These are phyloP conservation scores for Ganoderma multipileum DNA, from an alignment of 1,284 basidiomycete genomes.

Conservation along the genomic window DNA sequence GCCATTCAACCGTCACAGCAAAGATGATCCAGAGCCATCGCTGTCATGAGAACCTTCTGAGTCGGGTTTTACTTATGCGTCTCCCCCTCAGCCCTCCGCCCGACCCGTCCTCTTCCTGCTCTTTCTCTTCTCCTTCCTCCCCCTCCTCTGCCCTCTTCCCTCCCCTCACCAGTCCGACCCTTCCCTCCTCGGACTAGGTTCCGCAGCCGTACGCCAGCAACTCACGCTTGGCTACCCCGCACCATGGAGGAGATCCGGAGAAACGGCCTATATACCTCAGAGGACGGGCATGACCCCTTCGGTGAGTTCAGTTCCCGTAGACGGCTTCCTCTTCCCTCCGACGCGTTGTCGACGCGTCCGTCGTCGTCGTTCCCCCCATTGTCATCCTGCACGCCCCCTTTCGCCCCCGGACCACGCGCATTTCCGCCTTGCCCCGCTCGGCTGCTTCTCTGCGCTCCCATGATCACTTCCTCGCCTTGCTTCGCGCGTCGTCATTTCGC, in stretches of 20 bases:
- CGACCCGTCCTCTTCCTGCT: not conserved
- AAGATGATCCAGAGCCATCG: conserved; percentile 20
- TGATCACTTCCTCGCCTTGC: not conserved
- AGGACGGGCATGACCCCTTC: conserved; percentile 21
- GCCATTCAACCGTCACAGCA: conserved; percentile 2
- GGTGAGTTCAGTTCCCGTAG: conserved; percentile 15
- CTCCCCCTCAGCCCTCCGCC: not conserved
- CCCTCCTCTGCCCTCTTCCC: not conserved
- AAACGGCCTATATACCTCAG: conserved; percentile 1
- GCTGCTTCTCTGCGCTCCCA: not conserved
- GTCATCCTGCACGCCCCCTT: not conserved
- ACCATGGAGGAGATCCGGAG: conserved; percentile 25
- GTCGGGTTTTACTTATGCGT: not conserved
- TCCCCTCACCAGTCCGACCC: conserved; percentile 1
- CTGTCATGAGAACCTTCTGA: conserved; percentile 24
- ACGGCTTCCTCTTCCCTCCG: not conserved
- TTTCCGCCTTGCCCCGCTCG: not conserved
- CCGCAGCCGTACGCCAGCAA: conserved; percentile 3
- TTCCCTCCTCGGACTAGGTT: not conserved
- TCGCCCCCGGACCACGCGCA: not conserved
- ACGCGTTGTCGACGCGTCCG: conserved; percentile 1
- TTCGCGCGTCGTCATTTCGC: not conserved
- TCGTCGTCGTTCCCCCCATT: not conserved
- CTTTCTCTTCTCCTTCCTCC: conserved; percentile 6
- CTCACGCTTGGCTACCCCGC: not conserved